Evolutionary conservation across 108 stramenopile species (phyloP), one percentile per base, ranked within the genome.

Genomic region (Cafeteria roenbergensis): DNA sequence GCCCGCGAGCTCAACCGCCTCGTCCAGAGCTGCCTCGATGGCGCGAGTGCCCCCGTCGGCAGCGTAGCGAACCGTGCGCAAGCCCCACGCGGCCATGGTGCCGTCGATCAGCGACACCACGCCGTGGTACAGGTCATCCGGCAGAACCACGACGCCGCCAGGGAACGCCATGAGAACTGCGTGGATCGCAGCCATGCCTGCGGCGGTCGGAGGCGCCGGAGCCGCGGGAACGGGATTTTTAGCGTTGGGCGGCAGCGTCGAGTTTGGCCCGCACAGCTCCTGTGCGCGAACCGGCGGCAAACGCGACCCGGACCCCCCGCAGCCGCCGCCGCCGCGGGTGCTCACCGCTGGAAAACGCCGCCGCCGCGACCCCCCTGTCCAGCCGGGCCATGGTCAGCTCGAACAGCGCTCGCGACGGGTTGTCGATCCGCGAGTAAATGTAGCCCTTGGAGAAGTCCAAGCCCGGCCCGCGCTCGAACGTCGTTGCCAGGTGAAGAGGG

Each of bases 121-220:
- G 54, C 78, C 80, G 28, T 74, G 75, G 71, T 81, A 80, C 22
- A 75, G 34, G 71, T 81, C 78, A 53, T 80, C 72, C 28, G 67
- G 73, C 29, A 77, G 42, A 48, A 81, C 60, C 33, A 81, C 79
- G 33, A 75, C 66, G 55, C 75, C 73, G 34, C 74, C 77, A 0
- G 65, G 36, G 1, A 78, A 57, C 17, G 78, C 48, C 33, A 73
- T 77, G 14, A 74, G 54, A 1, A 73, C 67, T 2, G 67, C 55
- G 42, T 3, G 22, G 25, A 55, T 2, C 9, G 73, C 73, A 2
- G 69, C 70, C 62, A 65, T 66, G 27, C 73, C 73, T 14, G 58
- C 27, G 1, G 63, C 31, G 52, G n/a, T n/a, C n/a, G n/a, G n/a
- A n/a, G n/a, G n/a, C n/a, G n/a, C n/a, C n/a, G n/a, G n/a, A n/a